Evolutionary conservation across 257 asterid genomes (phyloP), one percentile per base, ranked within the genome.

Genomic region (Capsicum rhomboideum): DNA sequence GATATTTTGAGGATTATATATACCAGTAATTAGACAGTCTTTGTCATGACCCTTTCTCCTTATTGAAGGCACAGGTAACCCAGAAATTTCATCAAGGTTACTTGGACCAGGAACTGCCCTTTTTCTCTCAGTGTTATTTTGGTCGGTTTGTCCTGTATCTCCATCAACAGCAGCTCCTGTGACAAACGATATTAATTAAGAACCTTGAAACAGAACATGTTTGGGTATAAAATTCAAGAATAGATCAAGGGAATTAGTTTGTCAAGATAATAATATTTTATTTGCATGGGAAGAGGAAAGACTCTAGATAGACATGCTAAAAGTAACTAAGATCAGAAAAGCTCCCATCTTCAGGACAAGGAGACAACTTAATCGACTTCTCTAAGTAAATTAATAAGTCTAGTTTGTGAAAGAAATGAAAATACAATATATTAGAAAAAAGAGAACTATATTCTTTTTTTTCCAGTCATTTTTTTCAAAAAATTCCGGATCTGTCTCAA

Each of bases 41-140:
- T 84, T 90, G 79, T 90, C 90, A 49, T 58, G 93, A 87, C 89
- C 92, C 89, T 88, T 94, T 78, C 85, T 86, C 93, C 89, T 87
- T 75, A 90, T 84, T 68, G 88, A 86, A 82, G 87, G 91, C 84
- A 88, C 86, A 16, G 89, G 88, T 58, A 83, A 72, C 50, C 37
- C 80, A 53, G 89, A 85, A 84, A 84, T 82, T 72, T 88, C 95
- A 81, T 87, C 93, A 50, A 12, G 92, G 77, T 90, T 89, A 87
- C 94, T 89, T 44, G 94, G 84, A 89, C 91, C 89, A 77, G 94
- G 86, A 1, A 83, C 61, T 50, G 83, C 29, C 83, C 86, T 86
- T 59, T 87, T 89, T 89, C 90, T 90, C 85, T 91, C 91, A 44
- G 59, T 82, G 79, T 58, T 82, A 78, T n/a, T 82, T 82, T 86